Conservation (phyloP, 1,284 basidiomycete genomes). For the Papiliotrema terrestris region DNA sequence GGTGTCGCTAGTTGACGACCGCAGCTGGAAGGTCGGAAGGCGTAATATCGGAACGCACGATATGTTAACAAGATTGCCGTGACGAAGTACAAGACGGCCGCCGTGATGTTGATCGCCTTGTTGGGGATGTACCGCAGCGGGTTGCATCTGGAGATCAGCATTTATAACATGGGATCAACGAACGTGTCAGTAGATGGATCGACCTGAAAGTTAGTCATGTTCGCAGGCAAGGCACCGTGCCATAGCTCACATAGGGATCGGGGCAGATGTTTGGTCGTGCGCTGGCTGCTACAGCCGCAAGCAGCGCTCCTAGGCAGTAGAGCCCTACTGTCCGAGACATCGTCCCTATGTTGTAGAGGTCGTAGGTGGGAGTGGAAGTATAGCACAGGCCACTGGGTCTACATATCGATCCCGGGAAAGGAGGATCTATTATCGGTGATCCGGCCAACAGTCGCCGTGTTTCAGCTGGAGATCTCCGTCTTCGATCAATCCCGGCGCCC, state of each 20-base stretch:
- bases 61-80: constrained; percentile 57
- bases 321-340: not conserved
- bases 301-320: not conserved
- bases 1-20: not conserved
- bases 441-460: too few relatives aligned
- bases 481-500: too few relatives aligned
- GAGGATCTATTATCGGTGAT: too few relatives aligned
- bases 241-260: not conserved
- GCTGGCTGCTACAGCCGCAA: not conserved
- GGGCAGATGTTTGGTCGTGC: not conserved
- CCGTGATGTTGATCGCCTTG: constrained; percentile 57
- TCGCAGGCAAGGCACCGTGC: too few relatives aligned
- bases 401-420: too few relatives aligned
- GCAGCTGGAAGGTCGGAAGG: not conserved
- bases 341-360: not conserved
- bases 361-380: too few relatives aligned
- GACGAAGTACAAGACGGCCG: constrained; percentile 55
- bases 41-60: constrained; percentile 38
- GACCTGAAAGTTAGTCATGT: not conserved
- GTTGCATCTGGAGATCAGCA: constrained; percentile 29
- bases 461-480: too few relatives aligned
- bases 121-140: constrained; percentile 59
- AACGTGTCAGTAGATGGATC: constrained; percentile 4
- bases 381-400: too few relatives aligned
- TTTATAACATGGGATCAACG: not conserved